phyloP scores from a whole-genome alignment of 106 monocot species.

The Chionographis japonica region DNA sequence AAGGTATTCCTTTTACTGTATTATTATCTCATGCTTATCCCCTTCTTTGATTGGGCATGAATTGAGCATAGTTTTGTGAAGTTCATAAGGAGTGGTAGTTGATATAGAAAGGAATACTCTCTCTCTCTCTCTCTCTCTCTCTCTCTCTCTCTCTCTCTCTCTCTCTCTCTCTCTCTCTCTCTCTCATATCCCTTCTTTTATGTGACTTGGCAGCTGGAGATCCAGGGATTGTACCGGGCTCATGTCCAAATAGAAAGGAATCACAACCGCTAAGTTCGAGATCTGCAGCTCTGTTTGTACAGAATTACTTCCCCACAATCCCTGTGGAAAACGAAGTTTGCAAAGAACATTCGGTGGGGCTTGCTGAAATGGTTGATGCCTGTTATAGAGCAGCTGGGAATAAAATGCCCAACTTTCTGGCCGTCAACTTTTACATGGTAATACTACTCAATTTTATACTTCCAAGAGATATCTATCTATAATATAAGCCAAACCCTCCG shows the following conservation, averaged over 20 bases:
- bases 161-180: too few relatives aligned
- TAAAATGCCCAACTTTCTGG: constrained; percentile 73
- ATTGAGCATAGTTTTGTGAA: too few relatives aligned
- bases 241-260: constrained; percentile 86
- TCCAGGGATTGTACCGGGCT: constrained; percentile 78
- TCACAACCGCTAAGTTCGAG: constrained; percentile 73
- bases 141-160: too few relatives aligned
- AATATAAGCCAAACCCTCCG: too few relatives aligned
- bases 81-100: too few relatives aligned
- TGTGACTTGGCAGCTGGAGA: constrained; percentile 94
- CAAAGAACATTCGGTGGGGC: constrained; percentile 73
- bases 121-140: too few relatives aligned
- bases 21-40: too few relatives aligned
- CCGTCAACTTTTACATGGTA: constrained; percentile 98
- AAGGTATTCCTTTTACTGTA: too few relatives aligned
- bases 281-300: constrained; percentile 74
- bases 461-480: too few relatives aligned
- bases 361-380: constrained; percentile 68
- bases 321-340: constrained; percentile 84
- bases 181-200: too few relatives aligned
- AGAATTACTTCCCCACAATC: constrained; percentile 86
- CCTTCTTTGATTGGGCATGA: too few relatives aligned
- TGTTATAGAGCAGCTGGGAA: constrained; percentile 87
- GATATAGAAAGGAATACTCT: too few relatives aligned
- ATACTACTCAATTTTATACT: neutral